A percentile compares a stretch with the other conserved stretches of the same genome.
Evolutionary conservation across 2,329 filamentous ascomycete genomes (phyloP).

Genomic region (Apiospora arundinis): DNA sequence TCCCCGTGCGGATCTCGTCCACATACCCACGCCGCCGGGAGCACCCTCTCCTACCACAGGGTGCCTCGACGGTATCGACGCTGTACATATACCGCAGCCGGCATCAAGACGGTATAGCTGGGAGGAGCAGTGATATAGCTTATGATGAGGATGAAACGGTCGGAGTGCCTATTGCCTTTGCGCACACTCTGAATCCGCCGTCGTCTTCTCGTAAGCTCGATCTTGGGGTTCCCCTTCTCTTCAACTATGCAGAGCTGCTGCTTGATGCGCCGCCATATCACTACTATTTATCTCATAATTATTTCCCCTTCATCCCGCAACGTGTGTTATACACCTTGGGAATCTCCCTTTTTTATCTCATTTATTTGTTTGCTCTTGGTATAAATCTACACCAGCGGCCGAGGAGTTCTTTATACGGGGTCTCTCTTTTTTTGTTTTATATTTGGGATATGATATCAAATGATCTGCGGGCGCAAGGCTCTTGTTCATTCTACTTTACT

Average conservation of each 20-base stretch:
- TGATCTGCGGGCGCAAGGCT: background rate
- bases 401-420: background rate
- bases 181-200: background rate
- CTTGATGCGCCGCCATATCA: background rate
- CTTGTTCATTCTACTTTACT: background rate
- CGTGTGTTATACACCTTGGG: background rate
- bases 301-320: background rate
- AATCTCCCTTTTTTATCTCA: background rate
- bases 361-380: background rate
- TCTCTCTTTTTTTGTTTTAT: background rate
- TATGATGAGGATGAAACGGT: background rate
- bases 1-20: constrained; percentile 21
- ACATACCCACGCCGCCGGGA: constrained; percentile 26
- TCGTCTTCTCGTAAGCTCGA: background rate
- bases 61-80: constrained; percentile 39
- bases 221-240: background rate
- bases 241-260: background rate
- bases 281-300: background rate
- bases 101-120: constrained; percentile 42
- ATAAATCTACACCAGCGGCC: background rate
- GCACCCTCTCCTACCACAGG: constrained; percentile 17
- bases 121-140: constrained; percentile 31
- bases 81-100: constrained; percentile 42
- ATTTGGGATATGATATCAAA: constrained; percentile 1
- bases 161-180: background rate